Percentiles rank a stretch among this genome's conserved stretches.
phyloP scores from a whole-genome alignment of 2,329 filamentous ascomycete genomes.

The Penicillium corylophilum region DNA sequence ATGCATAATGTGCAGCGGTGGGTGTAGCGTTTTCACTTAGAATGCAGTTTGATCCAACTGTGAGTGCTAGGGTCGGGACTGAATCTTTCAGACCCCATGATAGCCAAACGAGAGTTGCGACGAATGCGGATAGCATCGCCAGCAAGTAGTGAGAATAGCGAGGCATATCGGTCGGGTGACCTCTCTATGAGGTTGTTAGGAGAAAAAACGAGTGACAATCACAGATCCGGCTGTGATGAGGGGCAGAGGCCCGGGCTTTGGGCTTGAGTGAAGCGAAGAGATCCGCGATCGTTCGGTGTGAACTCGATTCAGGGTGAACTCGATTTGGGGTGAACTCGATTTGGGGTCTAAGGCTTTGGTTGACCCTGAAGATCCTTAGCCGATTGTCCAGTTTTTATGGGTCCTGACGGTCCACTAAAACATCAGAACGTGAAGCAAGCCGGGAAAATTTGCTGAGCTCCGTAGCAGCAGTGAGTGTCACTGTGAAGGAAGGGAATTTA shows the following conservation, averaged over 20 bases:
- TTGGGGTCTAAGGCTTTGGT: no score
- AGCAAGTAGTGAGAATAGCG: conserved; percentile 8
- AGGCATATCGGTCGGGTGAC: conserved; percentile 1
- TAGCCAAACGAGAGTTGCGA: conserved; percentile 8
- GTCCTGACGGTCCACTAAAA: not conserved
- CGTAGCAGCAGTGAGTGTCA: not conserved
- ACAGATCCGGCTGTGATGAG: not conserved
- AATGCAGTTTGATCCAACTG: not conserved
- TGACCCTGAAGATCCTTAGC: not conserved
- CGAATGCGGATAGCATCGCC: conserved; percentile 4
- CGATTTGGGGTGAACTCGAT: no score
- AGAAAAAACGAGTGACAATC: not conserved
- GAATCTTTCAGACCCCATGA: not conserved
- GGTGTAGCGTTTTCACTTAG: not conserved
- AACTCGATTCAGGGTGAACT: no score
- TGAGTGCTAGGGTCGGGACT: not conserved
- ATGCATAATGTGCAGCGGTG: not conserved
- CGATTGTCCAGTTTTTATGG: not conserved
- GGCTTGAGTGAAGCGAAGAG: not conserved
- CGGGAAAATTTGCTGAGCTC: not conserved
- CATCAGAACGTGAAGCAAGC: not conserved
- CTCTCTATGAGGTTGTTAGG: not conserved
- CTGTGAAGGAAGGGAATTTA: not conserved
- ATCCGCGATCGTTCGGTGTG: no score
- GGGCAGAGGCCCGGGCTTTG: not conserved